A percentile compares a stretch with the other conserved stretches of the same genome.
Conservation (phyloP, 1,284 basidiomycete species). For the Fomitiporia mediterranea region DNA sequence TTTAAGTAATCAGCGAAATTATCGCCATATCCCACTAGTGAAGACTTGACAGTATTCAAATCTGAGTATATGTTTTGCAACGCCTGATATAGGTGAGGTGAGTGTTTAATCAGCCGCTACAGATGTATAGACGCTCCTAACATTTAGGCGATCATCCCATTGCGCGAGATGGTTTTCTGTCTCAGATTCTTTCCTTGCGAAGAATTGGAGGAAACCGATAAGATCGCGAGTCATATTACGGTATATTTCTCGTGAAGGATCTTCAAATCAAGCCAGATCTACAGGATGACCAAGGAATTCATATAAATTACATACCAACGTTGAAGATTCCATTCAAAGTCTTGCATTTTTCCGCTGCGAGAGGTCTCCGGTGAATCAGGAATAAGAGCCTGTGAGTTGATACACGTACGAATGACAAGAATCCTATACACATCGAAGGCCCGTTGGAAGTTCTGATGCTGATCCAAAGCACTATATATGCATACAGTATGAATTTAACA, state of each 20-base stretch:
- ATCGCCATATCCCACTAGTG: constrained; percentile 2
- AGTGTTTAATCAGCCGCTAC: neutral
- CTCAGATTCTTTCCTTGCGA: constrained; percentile 6
- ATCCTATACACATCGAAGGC: constrained; percentile 12
- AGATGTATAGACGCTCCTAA: neutral
- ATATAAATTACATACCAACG: neutral
- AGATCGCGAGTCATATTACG: constrained; percentile 8
- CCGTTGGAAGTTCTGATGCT: constrained; percentile 15
- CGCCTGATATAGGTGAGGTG: neutral
- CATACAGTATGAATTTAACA: neutral
- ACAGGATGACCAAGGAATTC: neutral
- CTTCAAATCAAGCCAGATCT: neutral
- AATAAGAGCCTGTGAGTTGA: neutral
- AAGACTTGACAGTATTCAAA: neutral
- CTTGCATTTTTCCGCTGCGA: constrained; percentile 14
- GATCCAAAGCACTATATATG: constrained; percentile 10
- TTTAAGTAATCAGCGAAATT: neutral
- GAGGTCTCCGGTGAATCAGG: neutral
- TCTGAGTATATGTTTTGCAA: constrained; percentile 2
- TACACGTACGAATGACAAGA: constrained; percentile 7
- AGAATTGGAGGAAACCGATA: neutral
- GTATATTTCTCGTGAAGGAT: constrained; percentile 8
- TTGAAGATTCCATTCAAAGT: constrained; percentile 15
- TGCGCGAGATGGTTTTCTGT: neutral
- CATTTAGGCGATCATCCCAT: constrained; percentile 8